Evolutionary conservation across 257 asterid species (phyloP), one percentile per base, ranked within the genome.

Genomic region (Penstemon barbatus): DNA sequence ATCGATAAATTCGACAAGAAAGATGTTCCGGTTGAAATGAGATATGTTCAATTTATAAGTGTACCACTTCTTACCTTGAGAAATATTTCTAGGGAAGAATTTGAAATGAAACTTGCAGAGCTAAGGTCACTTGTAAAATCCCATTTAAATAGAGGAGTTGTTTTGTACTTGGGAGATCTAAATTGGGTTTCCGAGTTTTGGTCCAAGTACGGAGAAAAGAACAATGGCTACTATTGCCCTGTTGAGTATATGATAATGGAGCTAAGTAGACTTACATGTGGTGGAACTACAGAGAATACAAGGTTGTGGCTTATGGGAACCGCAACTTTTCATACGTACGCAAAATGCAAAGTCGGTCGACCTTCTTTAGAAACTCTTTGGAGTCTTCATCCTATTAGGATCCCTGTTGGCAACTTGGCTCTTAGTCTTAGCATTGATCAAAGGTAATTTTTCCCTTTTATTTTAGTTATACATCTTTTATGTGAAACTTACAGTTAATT

Each of bases 231-330:
- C 75, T 86, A 80, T 65, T 80, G 88, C 18, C 89, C 91, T 2
- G 92, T 92, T 69, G 98, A 92, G 85, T 88, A 84, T 64, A 86
- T 89, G 95, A 83, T 89, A 46, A 87, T 92, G 98, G 98, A 92
- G 83, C 79, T 92, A 7, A 87, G 98, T 55, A 79, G 93, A 73
- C 38, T 92, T 52, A 46, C 82, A 7, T 74, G 80, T 71, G 89
- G 80, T 71, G 89, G 88, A 41, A 63, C 68, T 8, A 80, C 78
- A 10, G 85, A 84, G 4, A 77, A 60, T 58, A 82, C 74, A 39
- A 85, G 84, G 66, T 46, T 89, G 12, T 92, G 97, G 97, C 51
- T 92, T 3, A 83, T 92, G 82, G 98, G 95, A 48, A 75, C 77
- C 57, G 88, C 98, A 11, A 85, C 82, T 67, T 84, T 80, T 18